A percentile compares a stretch with the other conserved stretches of the same genome.
Evolutionary conservation across 1,284 basidiomycete genomes (phyloP).

Genomic region (Golubevia sp.): DNA sequence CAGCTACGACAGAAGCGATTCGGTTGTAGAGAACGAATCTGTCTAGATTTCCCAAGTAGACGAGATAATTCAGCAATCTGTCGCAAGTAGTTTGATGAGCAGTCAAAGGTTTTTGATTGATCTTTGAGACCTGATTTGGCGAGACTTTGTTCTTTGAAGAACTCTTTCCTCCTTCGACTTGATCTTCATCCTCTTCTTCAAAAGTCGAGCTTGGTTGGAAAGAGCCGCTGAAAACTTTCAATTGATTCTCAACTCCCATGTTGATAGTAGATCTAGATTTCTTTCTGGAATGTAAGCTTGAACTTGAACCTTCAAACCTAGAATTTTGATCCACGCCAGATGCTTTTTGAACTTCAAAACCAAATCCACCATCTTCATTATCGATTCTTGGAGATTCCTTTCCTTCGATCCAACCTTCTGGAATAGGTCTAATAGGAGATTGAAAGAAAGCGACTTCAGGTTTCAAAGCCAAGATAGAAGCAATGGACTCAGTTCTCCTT

Average conservation of each 20-base stretch:
- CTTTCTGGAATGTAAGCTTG: background rate
- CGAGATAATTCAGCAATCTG: background rate
- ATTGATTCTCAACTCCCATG: background rate
- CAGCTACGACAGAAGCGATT: slow-evolving; percentile 27
- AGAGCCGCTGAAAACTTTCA: no score
- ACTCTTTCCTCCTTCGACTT: no score
- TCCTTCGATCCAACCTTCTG: background rate
- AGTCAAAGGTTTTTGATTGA: no score
- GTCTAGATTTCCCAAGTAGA: slow-evolving; percentile 23
- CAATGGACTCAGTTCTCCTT: slow-evolving; percentile 20
- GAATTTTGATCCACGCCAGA: no score
- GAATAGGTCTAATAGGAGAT: slow-evolving; percentile 17
- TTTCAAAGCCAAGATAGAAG: slow-evolving; percentile 20
- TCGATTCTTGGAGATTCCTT: background rate
- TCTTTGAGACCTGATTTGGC: background rate
- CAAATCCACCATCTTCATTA: no score
- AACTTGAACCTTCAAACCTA: background rate
- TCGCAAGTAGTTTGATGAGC: background rate
- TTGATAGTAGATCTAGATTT: background rate
- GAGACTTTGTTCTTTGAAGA: background rate
- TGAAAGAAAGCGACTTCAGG: slow-evolving; percentile 32
- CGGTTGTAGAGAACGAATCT: slow-evolving; percentile 36
- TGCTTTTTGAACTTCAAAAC: no score
- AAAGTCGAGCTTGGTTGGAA: background rate
- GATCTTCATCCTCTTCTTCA: background rate